Evolutionary conservation across 345 rosid species (phyloP).

Genomic region (Brassica nigra): DNA sequence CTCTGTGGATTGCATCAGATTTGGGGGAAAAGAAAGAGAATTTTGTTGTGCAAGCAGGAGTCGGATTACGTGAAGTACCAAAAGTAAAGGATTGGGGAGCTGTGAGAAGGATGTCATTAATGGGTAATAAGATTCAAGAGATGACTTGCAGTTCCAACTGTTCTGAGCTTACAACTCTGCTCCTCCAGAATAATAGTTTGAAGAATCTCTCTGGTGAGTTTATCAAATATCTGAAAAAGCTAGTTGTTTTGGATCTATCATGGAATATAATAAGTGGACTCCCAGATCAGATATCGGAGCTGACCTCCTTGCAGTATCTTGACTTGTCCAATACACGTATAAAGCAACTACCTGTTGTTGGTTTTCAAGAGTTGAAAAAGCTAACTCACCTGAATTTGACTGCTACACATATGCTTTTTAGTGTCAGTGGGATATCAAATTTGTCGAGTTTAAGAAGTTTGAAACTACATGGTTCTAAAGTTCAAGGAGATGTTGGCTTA

Average conservation of each 20-base stretch:
- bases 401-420: neutral
- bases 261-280: neutral
- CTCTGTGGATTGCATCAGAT: constrained; percentile 41
- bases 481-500: neutral
- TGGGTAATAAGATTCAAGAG: constrained; percentile 28
- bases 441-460: constrained; percentile 19
- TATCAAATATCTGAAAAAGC: constrained; percentile 28
- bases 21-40: constrained; percentile 12
- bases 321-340: constrained; percentile 13
- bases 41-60: neutral
- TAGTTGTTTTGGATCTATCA: constrained; percentile 43
- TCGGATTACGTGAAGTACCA: constrained; percentile 14
- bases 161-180: constrained; percentile 35
- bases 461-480: neutral
- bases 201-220: constrained; percentile 8
- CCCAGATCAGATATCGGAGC: constrained; percentile 21
- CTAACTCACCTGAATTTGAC: constrained; percentile 22
- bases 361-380: constrained; percentile 19
- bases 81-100: constrained; percentile 14
- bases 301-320: constrained; percentile 27
- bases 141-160: constrained; percentile 19
- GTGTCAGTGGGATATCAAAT: constrained; percentile 11
- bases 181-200: constrained; percentile 33
- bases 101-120: constrained; percentile 39
- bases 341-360: constrained; percentile 17